A percentile compares a stretch with the other conserved stretches of the same genome.
phyloP scores from a whole-genome alignment of 164 flowering plant species.

The Aristolochia californica region DNA sequence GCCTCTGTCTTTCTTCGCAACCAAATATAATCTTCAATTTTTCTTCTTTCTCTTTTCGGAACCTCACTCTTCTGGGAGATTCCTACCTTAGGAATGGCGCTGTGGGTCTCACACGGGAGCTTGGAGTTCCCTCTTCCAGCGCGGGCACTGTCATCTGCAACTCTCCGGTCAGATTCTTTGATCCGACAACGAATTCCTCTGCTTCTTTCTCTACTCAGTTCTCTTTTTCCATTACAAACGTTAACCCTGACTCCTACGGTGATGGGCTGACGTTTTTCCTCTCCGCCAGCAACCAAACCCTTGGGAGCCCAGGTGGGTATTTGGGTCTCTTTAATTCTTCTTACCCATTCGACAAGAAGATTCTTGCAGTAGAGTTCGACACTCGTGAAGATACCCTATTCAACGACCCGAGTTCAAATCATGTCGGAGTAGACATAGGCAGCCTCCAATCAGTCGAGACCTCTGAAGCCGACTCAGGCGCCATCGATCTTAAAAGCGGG shows the following conservation, averaged over 20 bases:
- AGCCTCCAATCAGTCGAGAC: slow-evolving; percentile 47
- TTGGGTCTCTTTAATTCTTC: slow-evolving; percentile 79
- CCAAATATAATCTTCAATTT: slow-evolving; percentile 33
- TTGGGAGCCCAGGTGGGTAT: slow-evolving; percentile 69
- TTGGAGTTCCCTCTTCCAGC: slow-evolving; percentile 63
- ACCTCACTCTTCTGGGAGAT: slow-evolving; percentile 81
- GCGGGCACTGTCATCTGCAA: slow-evolving; percentile 60
- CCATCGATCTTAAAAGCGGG: slow-evolving; percentile 67
- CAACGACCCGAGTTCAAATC: slow-evolving; percentile 57
- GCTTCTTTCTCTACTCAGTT: slow-evolving; percentile 75
- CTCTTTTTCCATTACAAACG: slow-evolving; percentile 51
- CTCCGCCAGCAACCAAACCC: slow-evolving; percentile 40
- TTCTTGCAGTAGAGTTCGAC: slow-evolving; percentile 78
- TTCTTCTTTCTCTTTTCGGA: slow-evolving; percentile 47
- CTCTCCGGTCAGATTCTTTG: slow-evolving; percentile 46
- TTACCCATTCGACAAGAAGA: slow-evolving; percentile 32
- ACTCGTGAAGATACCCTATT: slow-evolving; percentile 49
- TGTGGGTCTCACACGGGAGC: slow-evolving; percentile 67
- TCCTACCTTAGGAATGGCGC: slow-evolving; percentile 73
- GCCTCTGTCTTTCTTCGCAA: background rate
- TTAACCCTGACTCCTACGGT: slow-evolving; percentile 50
- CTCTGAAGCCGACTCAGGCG: slow-evolving; percentile 21
- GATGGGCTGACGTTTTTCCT: slow-evolving; percentile 78
- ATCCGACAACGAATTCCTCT: slow-evolving; percentile 37
- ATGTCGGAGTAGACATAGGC: slow-evolving; percentile 68